phyloP scores from a whole-genome alignment of 140 eudicot genomes.

The Flaveria floridana region DNA sequence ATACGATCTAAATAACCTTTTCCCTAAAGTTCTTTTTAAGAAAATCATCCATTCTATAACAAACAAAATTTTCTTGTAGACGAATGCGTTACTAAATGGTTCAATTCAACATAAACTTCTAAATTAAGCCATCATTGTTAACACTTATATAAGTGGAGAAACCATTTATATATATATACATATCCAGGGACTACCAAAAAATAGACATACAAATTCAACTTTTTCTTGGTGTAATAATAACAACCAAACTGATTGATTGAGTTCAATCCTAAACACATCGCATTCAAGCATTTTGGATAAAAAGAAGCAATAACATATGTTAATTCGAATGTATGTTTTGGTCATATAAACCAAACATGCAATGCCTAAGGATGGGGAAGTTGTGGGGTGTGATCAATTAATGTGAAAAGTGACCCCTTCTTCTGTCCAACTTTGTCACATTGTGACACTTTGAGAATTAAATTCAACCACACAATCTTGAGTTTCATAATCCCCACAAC shows the following conservation, averaged over 20 bases:
- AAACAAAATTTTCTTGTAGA: background rate
- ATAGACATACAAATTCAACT: background rate
- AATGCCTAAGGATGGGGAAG: slow-evolving; percentile 23
- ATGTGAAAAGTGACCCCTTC: slow-evolving; percentile 40
- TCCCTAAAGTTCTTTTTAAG: background rate
- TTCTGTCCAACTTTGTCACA: slow-evolving; percentile 39
- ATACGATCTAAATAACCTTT: background rate
- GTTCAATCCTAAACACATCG: slow-evolving; percentile 10
- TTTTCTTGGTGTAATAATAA: background rate
- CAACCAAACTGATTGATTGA: slow-evolving; percentile 6
- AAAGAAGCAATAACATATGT: slow-evolving; percentile 22
- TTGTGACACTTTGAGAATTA: slow-evolving; percentile 29
- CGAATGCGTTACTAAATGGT: background rate
- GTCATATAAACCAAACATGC: slow-evolving; percentile 29
- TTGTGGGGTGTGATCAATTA: slow-evolving; percentile 34
- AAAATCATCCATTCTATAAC: no score
- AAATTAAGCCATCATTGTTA: background rate
- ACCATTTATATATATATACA: background rate
- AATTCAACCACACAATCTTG: slow-evolving; percentile 39
- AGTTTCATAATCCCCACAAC: slow-evolving; percentile 26
- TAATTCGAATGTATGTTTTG: slow-evolving; percentile 18
- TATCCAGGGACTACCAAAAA: background rate
- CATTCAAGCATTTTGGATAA: slow-evolving; percentile 20
- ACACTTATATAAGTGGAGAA: background rate
- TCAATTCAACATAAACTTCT: background rate